phyloP scores from a whole-genome alignment of 1,284 basidiomycete genomes.

The Sanghuangporus weigelae region DNA sequence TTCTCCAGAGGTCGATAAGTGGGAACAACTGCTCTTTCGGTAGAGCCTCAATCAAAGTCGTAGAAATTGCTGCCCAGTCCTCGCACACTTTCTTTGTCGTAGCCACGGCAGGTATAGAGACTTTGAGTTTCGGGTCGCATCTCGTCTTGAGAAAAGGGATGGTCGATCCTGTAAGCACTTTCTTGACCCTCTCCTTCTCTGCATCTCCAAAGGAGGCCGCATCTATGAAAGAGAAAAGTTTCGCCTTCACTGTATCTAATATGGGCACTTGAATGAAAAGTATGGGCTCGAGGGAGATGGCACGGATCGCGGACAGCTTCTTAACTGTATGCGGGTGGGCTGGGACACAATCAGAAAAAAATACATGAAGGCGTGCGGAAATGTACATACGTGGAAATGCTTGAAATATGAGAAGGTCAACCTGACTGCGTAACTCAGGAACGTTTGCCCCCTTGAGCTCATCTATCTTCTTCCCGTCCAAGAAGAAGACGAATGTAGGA shows the following conservation, averaged over 20 bases:
- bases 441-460: slow-evolving; percentile 74
- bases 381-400: slow-evolving; percentile 71
- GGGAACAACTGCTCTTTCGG: slow-evolving; percentile 68
- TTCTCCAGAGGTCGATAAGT: slow-evolving; percentile 78
- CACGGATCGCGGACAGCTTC: slow-evolving; percentile 55
- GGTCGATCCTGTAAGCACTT: slow-evolving; percentile 42
- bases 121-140: slow-evolving; percentile 26
- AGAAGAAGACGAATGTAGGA: slow-evolving; percentile 83
- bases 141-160: slow-evolving; percentile 66
- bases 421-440: slow-evolving; percentile 59
- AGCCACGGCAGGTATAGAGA: slow-evolving; percentile 23
- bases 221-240: slow-evolving; percentile 62
- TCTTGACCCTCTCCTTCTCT: slow-evolving; percentile 42
- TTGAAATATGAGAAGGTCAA: slow-evolving; percentile 68
- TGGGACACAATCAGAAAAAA: slow-evolving; percentile 25
- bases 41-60: slow-evolving; percentile 41
- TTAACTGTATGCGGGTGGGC: slow-evolving; percentile 72
- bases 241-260: slow-evolving; percentile 57
- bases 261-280: slow-evolving; percentile 68
- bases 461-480: slow-evolving; percentile 65
- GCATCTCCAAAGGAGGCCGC: slow-evolving; percentile 29
- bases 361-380: background rate
- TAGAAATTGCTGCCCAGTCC: slow-evolving; percentile 47
- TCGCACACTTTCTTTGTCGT: slow-evolving; percentile 26
- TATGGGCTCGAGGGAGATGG: slow-evolving; percentile 71